Evolutionary conservation across 495 filamentous ascomycete genomes (phyloP).

Genomic region (Penicillium canescens): DNA sequence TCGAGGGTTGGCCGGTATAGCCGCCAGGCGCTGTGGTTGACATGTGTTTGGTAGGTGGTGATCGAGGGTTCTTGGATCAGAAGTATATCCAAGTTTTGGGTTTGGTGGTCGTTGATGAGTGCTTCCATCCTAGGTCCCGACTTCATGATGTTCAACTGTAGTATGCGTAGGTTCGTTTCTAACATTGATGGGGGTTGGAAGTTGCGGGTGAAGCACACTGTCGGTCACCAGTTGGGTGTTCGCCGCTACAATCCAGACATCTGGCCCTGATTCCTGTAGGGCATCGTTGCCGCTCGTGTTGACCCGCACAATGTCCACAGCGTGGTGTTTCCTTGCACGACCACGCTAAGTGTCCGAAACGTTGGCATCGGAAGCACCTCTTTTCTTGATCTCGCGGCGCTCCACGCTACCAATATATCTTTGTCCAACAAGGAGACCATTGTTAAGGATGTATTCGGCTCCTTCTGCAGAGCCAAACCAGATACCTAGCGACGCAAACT

Average conservation of each 20-base stretch:
- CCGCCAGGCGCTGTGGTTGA: conserved; percentile 30
- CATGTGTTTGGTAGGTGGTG: conserved; percentile 20
- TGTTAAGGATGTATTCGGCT: conserved; percentile 19
- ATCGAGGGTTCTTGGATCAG: conserved; percentile 29
- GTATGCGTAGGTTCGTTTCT: conserved; percentile 23
- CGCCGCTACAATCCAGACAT: conserved; percentile 21
- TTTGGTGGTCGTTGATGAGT: conserved; percentile 31
- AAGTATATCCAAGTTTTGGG: conserved; percentile 23
- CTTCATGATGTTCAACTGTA: conserved; percentile 33
- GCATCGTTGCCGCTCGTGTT: conserved; percentile 19
- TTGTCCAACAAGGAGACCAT: conserved; percentile 20
- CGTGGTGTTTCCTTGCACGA: conserved; percentile 25
- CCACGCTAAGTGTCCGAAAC: conserved; percentile 29
- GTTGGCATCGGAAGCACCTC: conserved; percentile 24
- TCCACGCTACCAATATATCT: conserved; percentile 19
- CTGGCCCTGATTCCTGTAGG: conserved; percentile 14
- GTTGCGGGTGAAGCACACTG: conserved; percentile 8
- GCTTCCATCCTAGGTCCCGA: conserved; percentile 27
- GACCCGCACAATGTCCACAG: conserved; percentile 24
- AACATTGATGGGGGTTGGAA: conserved; percentile 13
- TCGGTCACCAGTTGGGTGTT: conserved; percentile 21
- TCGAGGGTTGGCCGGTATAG: conserved; percentile 28
- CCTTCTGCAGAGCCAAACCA: conserved; percentile 25
- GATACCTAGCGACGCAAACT: conserved; percentile 18
- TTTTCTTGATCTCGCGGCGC: conserved; percentile 19